A percentile compares a stretch with the other conserved stretches of the same genome.
These are phyloP conservation scores for Dillenia suffruticosa DNA, from an alignment of 164 flowering plant species.

Conservation along the genomic window DNA sequence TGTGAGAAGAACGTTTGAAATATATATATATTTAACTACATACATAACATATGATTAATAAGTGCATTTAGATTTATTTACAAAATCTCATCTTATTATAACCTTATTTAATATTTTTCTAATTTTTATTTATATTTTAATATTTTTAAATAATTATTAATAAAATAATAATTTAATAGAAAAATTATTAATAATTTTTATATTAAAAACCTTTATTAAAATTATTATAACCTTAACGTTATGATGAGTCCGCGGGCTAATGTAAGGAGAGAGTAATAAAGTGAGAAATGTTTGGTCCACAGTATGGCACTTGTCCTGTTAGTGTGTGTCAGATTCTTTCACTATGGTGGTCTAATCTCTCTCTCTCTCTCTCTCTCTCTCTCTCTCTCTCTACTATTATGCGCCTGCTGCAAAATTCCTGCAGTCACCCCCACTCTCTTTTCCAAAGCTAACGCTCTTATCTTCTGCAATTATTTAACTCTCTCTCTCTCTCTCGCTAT, in stretches of 20 bases:
- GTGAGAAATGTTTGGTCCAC: constrained; percentile 32
- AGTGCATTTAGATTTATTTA: no score
- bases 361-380: constrained; percentile 17
- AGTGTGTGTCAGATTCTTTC: constrained; percentile 19
- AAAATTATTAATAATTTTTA: no score
- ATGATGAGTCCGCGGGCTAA: background rate
- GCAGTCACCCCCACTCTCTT: constrained; percentile 10
- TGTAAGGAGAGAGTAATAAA: constrained; percentile 15
- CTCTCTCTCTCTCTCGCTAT: background rate
- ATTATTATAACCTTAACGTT: no score
- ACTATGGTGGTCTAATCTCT: background rate
- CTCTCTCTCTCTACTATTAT: constrained; percentile 12
- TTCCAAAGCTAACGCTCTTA: constrained; percentile 6
- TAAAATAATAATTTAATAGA: no score
- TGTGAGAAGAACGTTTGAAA: no score
- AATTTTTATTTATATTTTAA: no score
- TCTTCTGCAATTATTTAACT: constrained; percentile 8
- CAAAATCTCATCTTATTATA: no score
- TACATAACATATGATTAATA: no score
- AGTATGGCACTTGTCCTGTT: constrained; percentile 17
- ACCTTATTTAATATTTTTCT: no score
- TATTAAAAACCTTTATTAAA: no score
- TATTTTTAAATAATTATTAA: no score
- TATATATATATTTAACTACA: no score
- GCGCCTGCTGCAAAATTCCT: constrained; percentile 27